Evolutionary conservation across 441 rosid species (phyloP).

Genomic region (Raphanus hybrid): DNA sequence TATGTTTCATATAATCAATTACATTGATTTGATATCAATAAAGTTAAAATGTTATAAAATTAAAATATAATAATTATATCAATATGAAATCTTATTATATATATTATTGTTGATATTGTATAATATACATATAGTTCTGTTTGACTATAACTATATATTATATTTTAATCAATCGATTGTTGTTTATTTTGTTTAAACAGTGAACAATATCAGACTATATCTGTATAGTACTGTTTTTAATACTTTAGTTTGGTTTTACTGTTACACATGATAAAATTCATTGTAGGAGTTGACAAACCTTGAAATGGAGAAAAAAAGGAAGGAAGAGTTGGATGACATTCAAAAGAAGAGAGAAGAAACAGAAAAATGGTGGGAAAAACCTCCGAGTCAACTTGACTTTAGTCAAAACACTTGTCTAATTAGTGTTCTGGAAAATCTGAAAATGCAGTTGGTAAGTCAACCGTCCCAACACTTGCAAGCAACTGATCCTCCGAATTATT

Average conservation of each 20-base stretch:
- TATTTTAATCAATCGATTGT: no score
- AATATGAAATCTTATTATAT: no score
- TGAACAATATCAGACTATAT: no score
- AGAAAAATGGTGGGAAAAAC: constrained; percentile 13
- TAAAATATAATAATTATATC: no score
- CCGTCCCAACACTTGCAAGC: background rate
- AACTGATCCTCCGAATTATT: background rate
- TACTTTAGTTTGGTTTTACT: background rate
- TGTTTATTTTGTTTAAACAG: no score
- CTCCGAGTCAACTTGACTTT: constrained; percentile 8
- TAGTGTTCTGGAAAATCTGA: background rate
- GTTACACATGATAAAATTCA: background rate
- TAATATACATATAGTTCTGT: no score
- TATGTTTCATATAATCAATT: no score
- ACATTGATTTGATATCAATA: no score
- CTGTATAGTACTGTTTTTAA: no score
- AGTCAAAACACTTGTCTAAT: background rate
- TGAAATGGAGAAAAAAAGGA: background rate
- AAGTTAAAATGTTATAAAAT: no score
- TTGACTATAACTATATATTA: no score
- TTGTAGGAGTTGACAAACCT: background rate
- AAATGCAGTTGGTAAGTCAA: background rate
- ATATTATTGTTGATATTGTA: no score
- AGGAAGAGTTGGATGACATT: background rate
- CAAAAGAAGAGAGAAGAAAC: background rate